Evolutionary conservation across 169 alveolate species (phyloP).

Genomic region (Haemoproteus tartakovskyi): DNA sequence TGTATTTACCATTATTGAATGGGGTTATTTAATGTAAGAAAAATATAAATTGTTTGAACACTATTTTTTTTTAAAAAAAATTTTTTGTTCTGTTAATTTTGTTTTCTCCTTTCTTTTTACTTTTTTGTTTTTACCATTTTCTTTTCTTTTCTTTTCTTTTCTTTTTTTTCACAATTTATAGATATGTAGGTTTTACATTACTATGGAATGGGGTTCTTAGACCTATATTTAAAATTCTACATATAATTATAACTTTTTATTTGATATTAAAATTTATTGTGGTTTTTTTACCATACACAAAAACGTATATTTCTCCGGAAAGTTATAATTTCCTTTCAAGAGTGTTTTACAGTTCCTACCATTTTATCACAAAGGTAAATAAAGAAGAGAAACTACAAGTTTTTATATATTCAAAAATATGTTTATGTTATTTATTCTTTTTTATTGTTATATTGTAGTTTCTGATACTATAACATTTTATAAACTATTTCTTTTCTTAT

Average conservation of each 20-base stretch:
- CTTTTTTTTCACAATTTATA: conserved; percentile 5
- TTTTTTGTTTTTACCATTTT: not conserved
- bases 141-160: conserved; percentile 1
- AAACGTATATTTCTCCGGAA: conserved; percentile 43
- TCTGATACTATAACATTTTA: too few relatives aligned
- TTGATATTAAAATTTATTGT: conserved; percentile 18
- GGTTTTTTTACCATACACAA: conserved; percentile 45
- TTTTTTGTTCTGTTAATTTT: not conserved
- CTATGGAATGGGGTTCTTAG: conserved; percentile 59
- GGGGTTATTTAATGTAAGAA: conserved; percentile 50
- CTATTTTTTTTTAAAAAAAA: too few relatives aligned
- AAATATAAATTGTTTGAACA: not conserved
- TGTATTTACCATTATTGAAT: conserved; percentile 55
- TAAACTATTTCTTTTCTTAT: too few relatives aligned
- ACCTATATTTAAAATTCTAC: conserved; percentile 40
- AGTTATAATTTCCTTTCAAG: conserved; percentile 29
- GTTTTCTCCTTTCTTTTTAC: not conserved
- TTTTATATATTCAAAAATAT: too few relatives aligned
- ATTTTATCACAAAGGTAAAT: conserved; percentile 36
- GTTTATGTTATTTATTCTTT: too few relatives aligned
- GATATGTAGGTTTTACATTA: conserved; percentile 17
- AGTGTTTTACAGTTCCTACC: conserved; percentile 10
- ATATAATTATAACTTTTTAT: conserved; percentile 36
- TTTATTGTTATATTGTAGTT: too few relatives aligned
- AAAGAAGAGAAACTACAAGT: not conserved